phyloP scores from a whole-genome alignment of 2,329 filamentous ascomycete genomes.

The Alternaria consortialis region DNA sequence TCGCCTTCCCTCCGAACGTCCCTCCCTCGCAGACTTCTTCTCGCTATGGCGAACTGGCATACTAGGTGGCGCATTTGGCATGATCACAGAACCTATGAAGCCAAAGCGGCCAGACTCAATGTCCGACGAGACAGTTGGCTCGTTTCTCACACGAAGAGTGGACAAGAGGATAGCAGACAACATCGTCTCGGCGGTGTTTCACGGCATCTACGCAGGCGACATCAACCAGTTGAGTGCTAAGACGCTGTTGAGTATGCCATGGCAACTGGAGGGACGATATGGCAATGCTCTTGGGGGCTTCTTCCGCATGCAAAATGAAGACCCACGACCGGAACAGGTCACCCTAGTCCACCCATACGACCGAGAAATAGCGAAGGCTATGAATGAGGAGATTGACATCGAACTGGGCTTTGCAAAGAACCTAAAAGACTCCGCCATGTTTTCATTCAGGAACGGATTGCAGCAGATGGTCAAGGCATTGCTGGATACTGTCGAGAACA shows the following conservation, averaged over 20 bases:
- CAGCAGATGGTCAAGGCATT: constrained; percentile 52
- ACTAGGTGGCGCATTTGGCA: constrained; percentile 58
- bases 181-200: constrained; percentile 75
- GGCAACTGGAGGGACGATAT: constrained; percentile 59
- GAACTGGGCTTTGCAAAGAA: constrained; percentile 44
- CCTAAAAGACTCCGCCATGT: constrained; percentile 50
- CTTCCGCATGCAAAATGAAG: constrained; percentile 29
- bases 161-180: constrained; percentile 71
- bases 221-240: constrained; percentile 80
- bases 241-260: constrained; percentile 64
- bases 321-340: constrained; percentile 2
- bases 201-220: constrained; percentile 94
- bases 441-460: constrained; percentile 57
- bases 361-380: constrained; percentile 27
- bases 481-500: constrained; percentile 47
- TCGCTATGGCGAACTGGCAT: constrained; percentile 63
- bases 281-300: constrained; percentile 43
- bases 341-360: constrained; percentile 35
- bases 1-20: constrained; percentile 39
- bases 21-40: constrained; percentile 41
- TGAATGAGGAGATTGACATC: constrained; percentile 49
- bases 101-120: constrained; percentile 48
- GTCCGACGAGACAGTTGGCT: constrained; percentile 75
- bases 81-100: constrained; percentile 50
- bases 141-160: constrained; percentile 68